Base-by-base conservation (phyloP, 1,139 yeast species). In the Taphrina betulina region DNA sequence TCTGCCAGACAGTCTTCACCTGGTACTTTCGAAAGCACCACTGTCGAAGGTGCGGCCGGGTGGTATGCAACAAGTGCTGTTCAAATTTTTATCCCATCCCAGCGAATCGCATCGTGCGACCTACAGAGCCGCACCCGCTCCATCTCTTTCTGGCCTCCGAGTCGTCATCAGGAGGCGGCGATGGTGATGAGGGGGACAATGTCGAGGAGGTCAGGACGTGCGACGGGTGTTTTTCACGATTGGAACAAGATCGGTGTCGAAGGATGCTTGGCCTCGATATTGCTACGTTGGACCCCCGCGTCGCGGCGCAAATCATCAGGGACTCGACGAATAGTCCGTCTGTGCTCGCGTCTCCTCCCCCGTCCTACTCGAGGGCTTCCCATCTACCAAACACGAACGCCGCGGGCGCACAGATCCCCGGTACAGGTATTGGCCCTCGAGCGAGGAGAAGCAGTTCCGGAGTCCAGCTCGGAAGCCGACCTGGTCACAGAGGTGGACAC, bases 21-120 rank as follows among this genome's bases (percentile, higher is more conserved):
- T 72, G 90, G 61, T 79, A 86, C 67, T 79, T 76, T 66, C 77
- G 98, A 58, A 78, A 94, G 61, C 98, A 94, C 70, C 98, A 92
- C 70, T 92, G 99, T 68, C 75, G 81, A 58, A 79, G 83, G 67
- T 85, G 96, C 74, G 92, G 96, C 37, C 69, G 80, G 55, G 83
- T 86, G 3, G 85, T 82, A 24, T 85, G 96, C 71, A 81, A 81
- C 41, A 64, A 72, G 57, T 83, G 95, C 67, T 80, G 66, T 53
- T 60, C 62, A 10, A 53, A 42, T 29, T 46, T 53, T 29, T 59
- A 59, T 57, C 64, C n/a, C 68, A 71, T 58, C 65, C 75, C 50
- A 59, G 66, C 41, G 62, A 60, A 71, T 0, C 84, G 80, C 52
- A 64, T 63, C 1, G 79, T 75, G 48, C 79, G 79, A 56, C 92